Percentiles rank a stretch among this genome's conserved stretches.
Evolutionary conservation across 176 grass and related monocot species (phyloP).

Genomic region (Saccharum spontaneum): DNA sequence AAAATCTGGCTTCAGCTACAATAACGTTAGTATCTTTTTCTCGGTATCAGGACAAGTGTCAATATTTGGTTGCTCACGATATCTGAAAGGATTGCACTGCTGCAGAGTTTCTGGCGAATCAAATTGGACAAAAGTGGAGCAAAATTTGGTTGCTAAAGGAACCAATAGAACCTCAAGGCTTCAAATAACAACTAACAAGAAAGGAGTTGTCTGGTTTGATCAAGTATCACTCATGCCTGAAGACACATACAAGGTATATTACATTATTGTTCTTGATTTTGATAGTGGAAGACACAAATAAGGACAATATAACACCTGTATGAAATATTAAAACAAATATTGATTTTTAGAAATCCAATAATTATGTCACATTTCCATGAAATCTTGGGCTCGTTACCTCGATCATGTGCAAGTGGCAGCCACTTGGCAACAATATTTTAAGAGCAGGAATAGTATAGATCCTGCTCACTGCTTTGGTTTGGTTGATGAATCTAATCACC

Average conservation of each 20-base stretch:
- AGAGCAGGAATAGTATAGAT: not conserved
- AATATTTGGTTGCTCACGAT: not conserved
- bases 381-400: not conserved
- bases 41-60: not conserved
- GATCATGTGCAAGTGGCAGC: not conserved
- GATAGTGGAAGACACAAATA: not conserved
- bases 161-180: constrained; percentile 49
- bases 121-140: constrained; percentile 54
- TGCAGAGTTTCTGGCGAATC: constrained; percentile 32
- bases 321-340: not conserved
- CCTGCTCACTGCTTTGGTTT: not conserved
- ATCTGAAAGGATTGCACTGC: not conserved
- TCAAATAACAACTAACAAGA: constrained; percentile 55
- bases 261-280: not conserved
- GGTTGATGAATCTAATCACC: not conserved
- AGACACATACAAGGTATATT: constrained; percentile 64
- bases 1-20: constrained; percentile 49
- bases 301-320: not conserved
- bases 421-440: not conserved
- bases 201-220: constrained; percentile 57
- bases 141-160: constrained; percentile 35
- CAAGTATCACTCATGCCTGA: constrained; percentile 65
- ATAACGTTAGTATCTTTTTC: constrained; percentile 49
- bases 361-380: not conserved
- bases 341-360: not conserved